Conservation (phyloP, 805 yeast genomes). For the Ogataea haglerorum region DNA sequence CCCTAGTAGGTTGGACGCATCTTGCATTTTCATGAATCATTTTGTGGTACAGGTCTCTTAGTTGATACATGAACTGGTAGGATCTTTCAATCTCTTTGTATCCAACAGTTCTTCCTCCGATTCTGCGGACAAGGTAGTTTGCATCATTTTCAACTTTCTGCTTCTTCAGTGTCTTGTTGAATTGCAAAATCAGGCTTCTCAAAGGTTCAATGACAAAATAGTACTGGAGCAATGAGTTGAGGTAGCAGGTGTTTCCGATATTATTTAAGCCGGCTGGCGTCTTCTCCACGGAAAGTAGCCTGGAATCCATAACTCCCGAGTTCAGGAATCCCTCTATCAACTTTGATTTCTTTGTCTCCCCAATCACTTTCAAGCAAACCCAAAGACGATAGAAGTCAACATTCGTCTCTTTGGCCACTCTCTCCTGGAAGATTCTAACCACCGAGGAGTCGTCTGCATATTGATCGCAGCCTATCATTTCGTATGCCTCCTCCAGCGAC, state of each 20-base stretch:
- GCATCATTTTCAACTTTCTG: conserved; percentile 30
- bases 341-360: conserved; percentile 50
- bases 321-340: conserved; percentile 53
- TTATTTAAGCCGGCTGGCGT: conserved; percentile 94
- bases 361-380: conserved; percentile 54
- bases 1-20: conserved; percentile 77
- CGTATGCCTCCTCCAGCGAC: conserved; percentile 41
- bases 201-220: conserved; percentile 84
- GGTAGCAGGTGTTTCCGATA: conserved; percentile 93
- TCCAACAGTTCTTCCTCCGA: conserved; percentile 86
- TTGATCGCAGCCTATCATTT: conserved; percentile 45
- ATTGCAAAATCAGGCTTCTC: conserved; percentile 59
- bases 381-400: conserved; percentile 56
- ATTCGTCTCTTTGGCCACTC: conserved; percentile 36
- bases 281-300: conserved; percentile 54
- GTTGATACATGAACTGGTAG: conserved; percentile 71
- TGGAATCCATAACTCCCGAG: conserved; percentile 61
- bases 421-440: conserved; percentile 49
- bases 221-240: conserved; percentile 86
- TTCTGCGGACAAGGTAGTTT: conserved; percentile 51
- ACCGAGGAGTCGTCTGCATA: conserved; percentile 56
- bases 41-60: conserved; percentile 64
- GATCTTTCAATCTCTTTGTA: conserved; percentile 76
- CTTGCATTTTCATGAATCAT: conserved; percentile 61
- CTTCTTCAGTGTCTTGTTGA: conserved; percentile 38